Percentiles rank a stretch among this genome's conserved stretches.
phyloP scores from a whole-genome alignment of 257 asterid species.

The Linderniella brevidens region DNA sequence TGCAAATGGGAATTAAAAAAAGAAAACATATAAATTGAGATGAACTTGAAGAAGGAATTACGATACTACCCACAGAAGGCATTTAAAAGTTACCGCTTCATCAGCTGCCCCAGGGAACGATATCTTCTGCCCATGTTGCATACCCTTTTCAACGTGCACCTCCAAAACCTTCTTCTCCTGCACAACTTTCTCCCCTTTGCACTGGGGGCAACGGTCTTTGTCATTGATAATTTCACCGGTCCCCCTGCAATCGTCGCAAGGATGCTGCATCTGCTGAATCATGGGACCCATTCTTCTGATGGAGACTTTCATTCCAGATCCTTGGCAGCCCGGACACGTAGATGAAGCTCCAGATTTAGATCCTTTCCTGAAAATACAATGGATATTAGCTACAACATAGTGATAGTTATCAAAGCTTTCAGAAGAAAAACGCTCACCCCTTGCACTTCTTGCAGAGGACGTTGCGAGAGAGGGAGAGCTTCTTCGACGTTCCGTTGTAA shows the following conservation, averaged over 20 bases:
- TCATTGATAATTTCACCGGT: constrained; percentile 79
- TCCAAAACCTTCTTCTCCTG: constrained; percentile 89
- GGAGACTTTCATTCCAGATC: constrained; percentile 84
- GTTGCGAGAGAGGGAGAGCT: constrained; percentile 78
- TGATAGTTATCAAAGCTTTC: neutral
- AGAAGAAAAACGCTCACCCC: constrained; percentile 37
- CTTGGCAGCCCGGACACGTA: constrained; percentile 82
- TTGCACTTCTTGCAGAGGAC: constrained; percentile 68
- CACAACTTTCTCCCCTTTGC: constrained; percentile 81
- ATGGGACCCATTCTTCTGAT: constrained; percentile 85
- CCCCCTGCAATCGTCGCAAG: constrained; percentile 86
- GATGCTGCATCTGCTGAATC: constrained; percentile 95
- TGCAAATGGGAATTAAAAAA: constrained; percentile 16
- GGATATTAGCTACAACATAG: neutral
- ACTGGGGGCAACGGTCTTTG: constrained; percentile 65
- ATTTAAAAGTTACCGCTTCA: constrained; percentile 42
- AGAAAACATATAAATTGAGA: constrained; percentile 3
- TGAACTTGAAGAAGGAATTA: neutral
- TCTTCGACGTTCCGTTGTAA: constrained; percentile 74
- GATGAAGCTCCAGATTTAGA: constrained; percentile 87
- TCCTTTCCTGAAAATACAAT: constrained; percentile 45
- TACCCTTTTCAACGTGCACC: constrained; percentile 87
- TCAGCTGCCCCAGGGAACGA: constrained; percentile 95
- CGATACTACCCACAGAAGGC: neutral
- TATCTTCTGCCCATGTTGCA: constrained; percentile 83